Evolutionary conservation across 257 asterid species (phyloP), one percentile per base, ranked within the genome.

Genomic region (Solanum sejunctum): DNA sequence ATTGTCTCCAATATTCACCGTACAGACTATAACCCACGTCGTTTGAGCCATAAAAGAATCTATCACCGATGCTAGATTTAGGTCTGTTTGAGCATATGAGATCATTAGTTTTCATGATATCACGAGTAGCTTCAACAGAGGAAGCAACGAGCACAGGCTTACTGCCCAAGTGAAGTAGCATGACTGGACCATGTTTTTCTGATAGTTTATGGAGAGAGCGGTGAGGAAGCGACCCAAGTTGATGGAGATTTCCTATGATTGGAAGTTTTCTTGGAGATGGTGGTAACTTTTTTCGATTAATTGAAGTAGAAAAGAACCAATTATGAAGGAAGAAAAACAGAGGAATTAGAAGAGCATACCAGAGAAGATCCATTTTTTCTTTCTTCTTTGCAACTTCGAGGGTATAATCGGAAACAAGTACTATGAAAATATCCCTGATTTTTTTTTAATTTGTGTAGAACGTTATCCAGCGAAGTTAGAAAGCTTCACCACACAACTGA

Each of bases 161-260:
- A 9, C 60, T 85, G 12, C 91, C 93, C 10, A 87, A 86, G 56
- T 87, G 91, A 63, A 91, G 88, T 49, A 90, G 88, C 94, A 89
- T 90, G 7, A 90, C 39, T 0, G 89, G 88, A 8, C 92, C 94
- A 51, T 90, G 41, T 84, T 52, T 87, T n/a, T 3, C 10, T 6
- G 94, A 86, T 10, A 91, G 49, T 1, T 85, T 26, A 28, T 16
- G 95, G 93, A 16, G 92, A 90, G 10, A 92, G 93, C 7, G 92
- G 92, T 6, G 47, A 60, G 1, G 61, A 16, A 81, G 45, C 0
- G 52, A 7, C n/a, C 91, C 84, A 8, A 93, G 20, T 3, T 92
- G 96, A 83, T 90, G 95, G 36, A 93, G 83, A 49, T 93, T 91
- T 77, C 97, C 94, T 5, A 93, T 21, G 52, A 93, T 77, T 43